Evolutionary conservation across 768 basidiomycete genomes (phyloP).

Genomic region (Mycena vulgaris): DNA sequence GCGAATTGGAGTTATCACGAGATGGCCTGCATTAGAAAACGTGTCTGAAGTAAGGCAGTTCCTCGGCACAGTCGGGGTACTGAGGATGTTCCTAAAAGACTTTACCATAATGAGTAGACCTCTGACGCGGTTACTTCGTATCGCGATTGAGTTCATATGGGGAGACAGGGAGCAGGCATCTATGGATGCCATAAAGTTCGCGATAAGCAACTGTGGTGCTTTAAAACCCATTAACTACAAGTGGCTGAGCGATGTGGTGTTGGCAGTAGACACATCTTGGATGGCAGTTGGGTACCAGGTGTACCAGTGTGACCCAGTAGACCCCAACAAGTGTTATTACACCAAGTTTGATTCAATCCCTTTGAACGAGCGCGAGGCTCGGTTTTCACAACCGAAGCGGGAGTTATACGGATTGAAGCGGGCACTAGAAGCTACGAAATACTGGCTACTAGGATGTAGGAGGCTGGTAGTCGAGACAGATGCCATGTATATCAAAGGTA

Average conservation of each 20-base stretch:
- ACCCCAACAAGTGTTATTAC: neutral
- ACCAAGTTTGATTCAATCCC: neutral
- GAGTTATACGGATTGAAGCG: neutral
- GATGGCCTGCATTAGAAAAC: neutral
- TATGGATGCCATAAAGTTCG: neutral
- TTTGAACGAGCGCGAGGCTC: neutral
- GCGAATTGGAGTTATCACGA: neutral
- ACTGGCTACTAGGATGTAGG: neutral
- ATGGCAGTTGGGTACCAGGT: neutral
- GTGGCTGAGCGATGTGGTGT: neutral
- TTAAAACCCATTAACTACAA: neutral
- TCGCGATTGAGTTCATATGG: neutral
- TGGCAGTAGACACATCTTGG: neutral
- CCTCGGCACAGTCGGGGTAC: neutral
- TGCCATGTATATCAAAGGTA: slow-evolving; percentile 40
- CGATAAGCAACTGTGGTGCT: neutral
- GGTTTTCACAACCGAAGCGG: neutral
- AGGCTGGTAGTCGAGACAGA: slow-evolving; percentile 28
- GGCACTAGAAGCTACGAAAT: neutral
- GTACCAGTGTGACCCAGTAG: neutral
- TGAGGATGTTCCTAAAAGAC: neutral
- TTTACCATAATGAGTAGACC: neutral
- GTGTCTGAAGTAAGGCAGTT: neutral
- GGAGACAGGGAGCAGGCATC: neutral
- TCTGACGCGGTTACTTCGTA: neutral